A percentile compares a stretch with the other conserved stretches of the same genome.
Conservation (phyloP, 768 basidiomycete genomes). For the Tephrocybe sp. region DNA sequence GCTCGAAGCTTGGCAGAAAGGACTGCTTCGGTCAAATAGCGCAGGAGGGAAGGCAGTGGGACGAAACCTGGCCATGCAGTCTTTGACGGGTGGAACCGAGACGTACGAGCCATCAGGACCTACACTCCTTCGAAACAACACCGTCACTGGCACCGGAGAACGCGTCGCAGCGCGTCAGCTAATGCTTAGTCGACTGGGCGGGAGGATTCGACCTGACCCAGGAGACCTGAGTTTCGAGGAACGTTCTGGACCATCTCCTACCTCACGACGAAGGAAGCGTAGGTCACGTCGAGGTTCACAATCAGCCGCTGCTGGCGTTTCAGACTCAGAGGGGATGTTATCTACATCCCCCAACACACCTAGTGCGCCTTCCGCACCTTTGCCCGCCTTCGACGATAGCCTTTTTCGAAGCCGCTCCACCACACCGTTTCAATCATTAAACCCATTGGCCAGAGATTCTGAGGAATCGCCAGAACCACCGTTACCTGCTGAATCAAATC, state of each 20-base stretch:
- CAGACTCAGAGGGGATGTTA: constrained; percentile 43
- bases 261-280: constrained; percentile 54
- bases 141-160: constrained; percentile 73
- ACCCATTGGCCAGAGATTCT: constrained; percentile 27
- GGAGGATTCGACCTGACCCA: constrained; percentile 56
- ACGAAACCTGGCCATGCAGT: constrained; percentile 76
- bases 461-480: constrained; percentile 25
- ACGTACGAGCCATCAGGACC: constrained; percentile 56
- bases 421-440: constrained; percentile 39
- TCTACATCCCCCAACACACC: constrained; percentile 62
- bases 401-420: constrained; percentile 36
- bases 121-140: constrained; percentile 68
- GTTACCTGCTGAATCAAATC: constrained; percentile 12
- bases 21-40: constrained; percentile 87
- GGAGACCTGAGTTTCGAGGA: constrained; percentile 66
- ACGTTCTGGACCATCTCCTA: constrained; percentile 37
- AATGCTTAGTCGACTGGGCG: constrained; percentile 62
- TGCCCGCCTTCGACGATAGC: constrained; percentile 40
- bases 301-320: constrained; percentile 45
- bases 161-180: constrained; percentile 68
- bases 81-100: constrained; percentile 77
- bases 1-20: constrained; percentile 73
- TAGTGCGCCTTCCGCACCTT: constrained; percentile 47
- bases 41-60: constrained; percentile 67
- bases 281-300: constrained; percentile 49